phyloP scores from a whole-genome alignment of 1,139 yeast genomes.

The Saccharomyces hybrid region DNA sequence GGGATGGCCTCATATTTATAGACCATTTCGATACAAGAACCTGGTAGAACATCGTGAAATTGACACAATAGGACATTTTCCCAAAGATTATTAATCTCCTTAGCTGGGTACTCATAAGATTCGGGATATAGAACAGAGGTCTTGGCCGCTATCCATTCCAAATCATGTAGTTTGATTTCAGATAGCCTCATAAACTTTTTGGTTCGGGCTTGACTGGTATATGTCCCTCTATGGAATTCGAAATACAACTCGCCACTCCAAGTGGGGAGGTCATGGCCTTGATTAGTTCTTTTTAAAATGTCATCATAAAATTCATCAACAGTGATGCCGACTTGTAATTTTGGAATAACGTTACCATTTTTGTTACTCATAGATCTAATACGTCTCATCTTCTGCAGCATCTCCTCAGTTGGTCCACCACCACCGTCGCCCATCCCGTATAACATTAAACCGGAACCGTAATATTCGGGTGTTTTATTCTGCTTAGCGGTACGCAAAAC shows the following conservation, averaged over 20 bases:
- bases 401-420: slow-evolving; percentile 92
- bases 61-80: slow-evolving; percentile 84
- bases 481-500: slow-evolving; percentile 71
- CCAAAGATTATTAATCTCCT: slow-evolving; percentile 68
- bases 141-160: slow-evolving; percentile 75
- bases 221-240: slow-evolving; percentile 95
- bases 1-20: slow-evolving; percentile 88
- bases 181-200: slow-evolving; percentile 72
- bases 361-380: slow-evolving; percentile 82
- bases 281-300: slow-evolving; percentile 52
- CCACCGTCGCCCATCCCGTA: slow-evolving; percentile 98
- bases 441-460: slow-evolving; percentile 70
- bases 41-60: slow-evolving; percentile 95
- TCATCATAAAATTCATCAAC: slow-evolving; percentile 74
- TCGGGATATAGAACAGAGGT: slow-evolving; percentile 47
- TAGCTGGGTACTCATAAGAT: slow-evolving; percentile 61
- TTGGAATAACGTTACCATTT: slow-evolving; percentile 69
- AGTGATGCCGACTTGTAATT: slow-evolving; percentile 61
- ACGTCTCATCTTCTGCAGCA: slow-evolving; percentile 86
- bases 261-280: slow-evolving; percentile 64
- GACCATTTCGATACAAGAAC: slow-evolving; percentile 91
- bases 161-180: slow-evolving; percentile 76
- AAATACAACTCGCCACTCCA: slow-evolving; percentile 94
- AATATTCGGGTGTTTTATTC: slow-evolving; percentile 76
- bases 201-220: slow-evolving; percentile 84